Base-by-base conservation (phyloP, 2,329 filamentous ascomycete species). In the Coniochaeta sp. region DNA sequence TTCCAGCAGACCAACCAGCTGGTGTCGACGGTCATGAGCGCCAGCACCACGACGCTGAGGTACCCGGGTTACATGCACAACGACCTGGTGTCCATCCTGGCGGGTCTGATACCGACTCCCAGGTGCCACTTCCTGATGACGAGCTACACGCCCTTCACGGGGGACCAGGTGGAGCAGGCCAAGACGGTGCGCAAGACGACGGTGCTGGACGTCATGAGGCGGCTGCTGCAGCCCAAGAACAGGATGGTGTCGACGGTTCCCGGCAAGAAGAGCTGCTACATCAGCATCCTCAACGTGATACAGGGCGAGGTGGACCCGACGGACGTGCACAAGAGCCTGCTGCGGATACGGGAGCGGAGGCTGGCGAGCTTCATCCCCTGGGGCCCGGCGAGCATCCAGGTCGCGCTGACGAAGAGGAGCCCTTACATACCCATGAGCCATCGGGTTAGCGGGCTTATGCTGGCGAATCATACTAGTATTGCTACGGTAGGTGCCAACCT, bases 21-120 rank as follows among this genome's bases (percentile, higher is more conserved):
- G 38, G 93, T 95, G 4, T 95, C 92, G 8, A 99, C 96, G 1
- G 96, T 99, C 73, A 99, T 99, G 95, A 97, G 93, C 38, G 95
- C 95, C 43, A 96, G 91, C 71, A 99, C 95, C 4, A 98, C 93
- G 11, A 97, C 96, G 2, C 85, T 99, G 58, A 86, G 95, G 71
- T 99, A 99, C 73, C 95, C 95, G 1, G 95, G 95, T 43, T 99
- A 99, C 77, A 99, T 99, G 95, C 95, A 99, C 80, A 99, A 99
- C 74, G 95, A 99, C 72, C 88, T 99, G 17, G 93, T 96, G 70
- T 95, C 93, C 74, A 98, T 99, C 68, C 84, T 99, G 61, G 95
- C 96, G 26, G 96, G 92, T 22, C 83, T 99, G 47, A 98, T 99
- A 63, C 95, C 95, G 1, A 99, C 93, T 0, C 96, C 95, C 11